These are phyloP conservation scores for Sporothrix brunneoviolacea DNA, from an alignment of 2,329 filamentous ascomycete species.

Conservation along the genomic window DNA sequence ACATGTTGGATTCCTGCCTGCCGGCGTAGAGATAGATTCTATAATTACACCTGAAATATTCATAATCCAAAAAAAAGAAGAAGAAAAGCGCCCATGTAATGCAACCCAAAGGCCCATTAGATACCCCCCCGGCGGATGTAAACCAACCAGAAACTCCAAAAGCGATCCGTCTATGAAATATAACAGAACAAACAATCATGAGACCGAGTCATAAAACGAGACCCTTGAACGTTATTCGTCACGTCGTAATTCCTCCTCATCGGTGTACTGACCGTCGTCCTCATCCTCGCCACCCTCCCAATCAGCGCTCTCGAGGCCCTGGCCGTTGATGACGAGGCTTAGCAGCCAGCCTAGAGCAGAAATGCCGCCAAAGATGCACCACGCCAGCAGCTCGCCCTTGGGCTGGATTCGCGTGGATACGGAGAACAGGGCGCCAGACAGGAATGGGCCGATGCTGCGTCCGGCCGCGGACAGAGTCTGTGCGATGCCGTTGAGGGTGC, in stretches of 20 bases:
- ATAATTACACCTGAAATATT: no score
- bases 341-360: constrained; percentile 73
- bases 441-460: constrained; percentile 78
- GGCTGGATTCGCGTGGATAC: constrained; percentile 64
- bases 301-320: constrained; percentile 53
- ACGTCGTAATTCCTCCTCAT: constrained; percentile 22
- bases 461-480: constrained; percentile 90
- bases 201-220: no score
- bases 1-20: no score
- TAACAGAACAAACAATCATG: no score
- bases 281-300: constrained; percentile 30
- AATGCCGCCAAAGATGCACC: constrained; percentile 80
- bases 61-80: no score
- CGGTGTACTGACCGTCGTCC: constrained; percentile 31
- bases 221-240: no score
- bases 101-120: no score
- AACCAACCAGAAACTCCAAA: no score
- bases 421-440: constrained; percentile 82
- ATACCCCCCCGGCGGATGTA: no score
- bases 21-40: no score
- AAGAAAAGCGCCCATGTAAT: no score
- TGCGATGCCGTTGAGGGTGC: constrained; percentile 85
- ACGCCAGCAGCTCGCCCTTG: constrained; percentile 79
- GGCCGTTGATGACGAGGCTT: constrained; percentile 69
- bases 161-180: no score